Percentiles rank a stretch among this genome's conserved stretches.
These are phyloP conservation scores for Gynostemma pentaphyllum DNA, from an alignment of 306 rosid genomes.

Conservation along the genomic window DNA sequence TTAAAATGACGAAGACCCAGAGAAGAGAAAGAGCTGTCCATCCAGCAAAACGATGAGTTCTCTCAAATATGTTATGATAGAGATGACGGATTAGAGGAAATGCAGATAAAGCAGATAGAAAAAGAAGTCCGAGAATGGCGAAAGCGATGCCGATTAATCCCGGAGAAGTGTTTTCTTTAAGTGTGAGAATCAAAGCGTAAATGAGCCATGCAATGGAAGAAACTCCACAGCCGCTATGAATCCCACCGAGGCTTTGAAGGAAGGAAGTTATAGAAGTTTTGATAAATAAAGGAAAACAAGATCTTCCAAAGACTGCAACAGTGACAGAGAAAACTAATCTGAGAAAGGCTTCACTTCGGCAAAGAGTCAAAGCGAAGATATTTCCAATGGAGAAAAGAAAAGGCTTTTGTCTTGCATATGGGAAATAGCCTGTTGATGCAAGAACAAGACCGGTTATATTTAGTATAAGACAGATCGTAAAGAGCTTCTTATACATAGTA, in stretches of 20 bases:
- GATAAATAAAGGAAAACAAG: slow-evolving; percentile 34
- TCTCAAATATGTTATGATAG: slow-evolving; percentile 54
- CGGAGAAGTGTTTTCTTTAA: slow-evolving; percentile 23
- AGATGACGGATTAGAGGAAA: slow-evolving; percentile 64
- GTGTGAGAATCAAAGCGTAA: slow-evolving; percentile 34
- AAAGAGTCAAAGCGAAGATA: slow-evolving; percentile 41
- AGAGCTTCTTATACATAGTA: slow-evolving; percentile 52
- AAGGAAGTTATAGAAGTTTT: slow-evolving; percentile 49
- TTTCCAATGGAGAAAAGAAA: slow-evolving; percentile 47
- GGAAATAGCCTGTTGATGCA: slow-evolving; percentile 29
- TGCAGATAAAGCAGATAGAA: slow-evolving; percentile 46
- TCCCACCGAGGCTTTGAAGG: slow-evolving; percentile 63
- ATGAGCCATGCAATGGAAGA: slow-evolving; percentile 63
- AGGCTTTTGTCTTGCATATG: slow-evolving; percentile 35
- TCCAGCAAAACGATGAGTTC: slow-evolving; percentile 53
- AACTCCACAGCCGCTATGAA: slow-evolving; percentile 67
- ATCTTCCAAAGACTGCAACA: slow-evolving; percentile 34
- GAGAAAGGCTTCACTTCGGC: slow-evolving; percentile 44
- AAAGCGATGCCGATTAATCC: slow-evolving; percentile 32
- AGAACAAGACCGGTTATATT: slow-evolving; percentile 38
- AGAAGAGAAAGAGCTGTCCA: slow-evolving; percentile 47
- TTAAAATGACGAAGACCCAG: slow-evolving; percentile 38
- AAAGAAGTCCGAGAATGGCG: slow-evolving; percentile 44
- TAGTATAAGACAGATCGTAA: slow-evolving; percentile 25
- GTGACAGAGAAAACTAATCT: slow-evolving; percentile 37